These are phyloP conservation scores for Leucocoprinus leucothites DNA, from an alignment of 768 basidiomycete species.

Conservation along the genomic window DNA sequence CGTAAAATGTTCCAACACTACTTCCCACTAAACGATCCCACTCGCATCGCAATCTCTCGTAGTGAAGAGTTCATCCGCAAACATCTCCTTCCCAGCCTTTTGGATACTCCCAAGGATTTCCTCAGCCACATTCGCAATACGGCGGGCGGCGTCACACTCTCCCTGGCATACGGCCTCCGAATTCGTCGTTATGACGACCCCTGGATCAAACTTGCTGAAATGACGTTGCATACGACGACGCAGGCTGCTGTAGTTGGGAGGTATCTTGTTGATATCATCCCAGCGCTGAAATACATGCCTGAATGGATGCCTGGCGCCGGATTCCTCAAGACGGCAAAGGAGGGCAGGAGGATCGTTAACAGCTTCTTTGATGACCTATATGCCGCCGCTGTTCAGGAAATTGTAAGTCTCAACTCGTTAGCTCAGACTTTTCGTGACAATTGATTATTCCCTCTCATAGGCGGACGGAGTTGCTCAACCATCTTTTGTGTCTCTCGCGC, in stretches of 20 bases:
- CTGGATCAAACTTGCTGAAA: slow-evolving; percentile 17
- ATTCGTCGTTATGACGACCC: slow-evolving; percentile 22
- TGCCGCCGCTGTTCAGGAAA: no score
- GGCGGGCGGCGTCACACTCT: slow-evolving; percentile 19
- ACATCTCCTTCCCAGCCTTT: slow-evolving; percentile 6
- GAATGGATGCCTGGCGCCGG: slow-evolving; percentile 28
- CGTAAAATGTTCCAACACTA: slow-evolving; percentile 40
- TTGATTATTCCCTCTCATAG: background rate
- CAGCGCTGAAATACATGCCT: slow-evolving; percentile 22
- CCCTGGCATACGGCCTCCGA: slow-evolving; percentile 25
- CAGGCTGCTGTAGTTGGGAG: slow-evolving; percentile 15
- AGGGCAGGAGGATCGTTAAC: background rate
- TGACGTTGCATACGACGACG: slow-evolving; percentile 14
- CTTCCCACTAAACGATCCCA: slow-evolving; percentile 27
- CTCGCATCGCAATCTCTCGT: background rate
- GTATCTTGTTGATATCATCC: slow-evolving; percentile 19
- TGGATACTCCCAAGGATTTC: slow-evolving; percentile 12
- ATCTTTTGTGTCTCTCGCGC: background rate
- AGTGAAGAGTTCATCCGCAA: slow-evolving; percentile 7
- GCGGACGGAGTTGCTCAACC: background rate
- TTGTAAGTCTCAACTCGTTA: background rate
- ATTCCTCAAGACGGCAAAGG: slow-evolving; percentile 23
- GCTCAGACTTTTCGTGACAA: background rate
- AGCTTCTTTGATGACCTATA: background rate
- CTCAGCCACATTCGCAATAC: slow-evolving; percentile 17